A percentile compares a stretch with the other conserved stretches of the same genome.
Evolutionary conservation across 208 protist genomes (phyloP).

Genomic region (Trypanosoma platydactyli): DNA sequence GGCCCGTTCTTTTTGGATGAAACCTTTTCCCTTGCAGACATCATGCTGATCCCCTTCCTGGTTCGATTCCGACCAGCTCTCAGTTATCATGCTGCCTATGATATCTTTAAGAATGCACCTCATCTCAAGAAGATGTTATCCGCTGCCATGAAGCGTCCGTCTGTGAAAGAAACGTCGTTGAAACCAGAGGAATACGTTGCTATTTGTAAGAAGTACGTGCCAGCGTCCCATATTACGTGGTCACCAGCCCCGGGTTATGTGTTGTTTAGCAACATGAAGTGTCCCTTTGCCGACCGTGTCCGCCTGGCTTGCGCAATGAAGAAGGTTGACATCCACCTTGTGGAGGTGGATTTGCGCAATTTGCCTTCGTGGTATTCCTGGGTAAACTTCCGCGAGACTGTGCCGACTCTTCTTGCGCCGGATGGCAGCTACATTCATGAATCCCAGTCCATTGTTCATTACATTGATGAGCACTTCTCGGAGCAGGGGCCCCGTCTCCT

Average conservation of each 20-base stretch:
- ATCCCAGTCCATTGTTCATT: conserved; percentile 59
- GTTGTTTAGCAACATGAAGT: conserved; percentile 51
- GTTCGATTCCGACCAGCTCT: conserved; percentile 49
- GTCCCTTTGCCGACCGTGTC: conserved; percentile 62
- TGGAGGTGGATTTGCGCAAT: conserved; percentile 48
- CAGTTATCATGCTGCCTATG: conserved; percentile 63
- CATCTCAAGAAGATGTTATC: conserved; percentile 55
- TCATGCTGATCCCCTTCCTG: conserved; percentile 74
- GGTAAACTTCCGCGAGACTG: conserved; percentile 66
- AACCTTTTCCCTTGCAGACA: conserved; percentile 76
- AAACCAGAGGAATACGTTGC: conserved; percentile 36
- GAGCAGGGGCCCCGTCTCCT: conserved; percentile 28
- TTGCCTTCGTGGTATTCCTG: conserved; percentile 59
- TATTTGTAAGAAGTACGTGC: conserved; percentile 35
- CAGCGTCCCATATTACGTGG: conserved; percentile 36
- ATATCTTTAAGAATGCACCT: conserved; percentile 69
- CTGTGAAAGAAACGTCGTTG: conserved; percentile 45
- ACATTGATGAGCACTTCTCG: conserved; percentile 45
- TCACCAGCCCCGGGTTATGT: conserved; percentile 38
- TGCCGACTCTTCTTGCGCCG: conserved; percentile 57
- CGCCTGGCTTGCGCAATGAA: conserved; percentile 55
- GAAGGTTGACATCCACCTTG: conserved; percentile 32
- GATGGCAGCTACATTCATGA: conserved; percentile 63
- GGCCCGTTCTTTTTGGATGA: conserved; percentile 69
- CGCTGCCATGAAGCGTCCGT: conserved; percentile 47